These are phyloP conservation scores for Glaciozyma antarctica DNA, from an alignment of 768 basidiomycete species.

Conservation along the genomic window DNA sequence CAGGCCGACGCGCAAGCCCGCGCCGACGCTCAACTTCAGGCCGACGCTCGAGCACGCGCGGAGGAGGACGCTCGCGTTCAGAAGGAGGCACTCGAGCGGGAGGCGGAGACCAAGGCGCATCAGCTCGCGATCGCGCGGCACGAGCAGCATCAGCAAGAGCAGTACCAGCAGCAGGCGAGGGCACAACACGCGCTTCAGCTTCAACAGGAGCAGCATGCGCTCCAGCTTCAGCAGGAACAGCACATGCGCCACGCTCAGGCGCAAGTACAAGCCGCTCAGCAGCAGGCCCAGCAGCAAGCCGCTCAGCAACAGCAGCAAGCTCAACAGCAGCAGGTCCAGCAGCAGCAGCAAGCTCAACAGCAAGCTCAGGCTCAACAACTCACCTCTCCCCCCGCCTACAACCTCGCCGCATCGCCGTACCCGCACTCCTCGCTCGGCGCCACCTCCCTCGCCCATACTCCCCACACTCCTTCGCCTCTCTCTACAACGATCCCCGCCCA, in stretches of 20 bases:
- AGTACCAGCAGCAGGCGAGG: constrained; percentile 12
- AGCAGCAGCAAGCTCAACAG: constrained; percentile 11
- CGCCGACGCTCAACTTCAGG: constrained; percentile 4
- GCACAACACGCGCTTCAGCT: constrained; percentile 13
- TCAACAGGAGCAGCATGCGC: constrained; percentile 8
- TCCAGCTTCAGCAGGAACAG: constrained; percentile 21
- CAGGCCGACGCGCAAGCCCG: not conserved
- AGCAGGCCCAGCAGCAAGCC: constrained; percentile 7
- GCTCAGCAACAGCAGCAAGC: constrained; percentile 5
- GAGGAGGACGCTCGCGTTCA: constrained; percentile 9
- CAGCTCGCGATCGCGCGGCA: constrained; percentile 7
- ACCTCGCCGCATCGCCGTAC: not conserved
- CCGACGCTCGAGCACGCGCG: constrained; percentile 1
- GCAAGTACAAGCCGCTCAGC: not conserved
- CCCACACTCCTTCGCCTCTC: not conserved
- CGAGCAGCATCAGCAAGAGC: constrained; percentile 6
- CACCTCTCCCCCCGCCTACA: not conserved
- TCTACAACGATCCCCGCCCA: not conserved
- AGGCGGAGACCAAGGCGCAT: constrained; percentile 8
- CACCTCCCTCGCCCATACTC: not conserved
- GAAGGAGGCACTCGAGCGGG: constrained; percentile 8
- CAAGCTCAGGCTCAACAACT: not conserved
- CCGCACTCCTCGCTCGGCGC: not conserved
- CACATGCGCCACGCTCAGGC: constrained; percentile 10
- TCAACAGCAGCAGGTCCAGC: constrained; percentile 11